phyloP scores from a whole-genome alignment of 768 basidiomycete species.

The Omphalotus guepiniiformis region DNA sequence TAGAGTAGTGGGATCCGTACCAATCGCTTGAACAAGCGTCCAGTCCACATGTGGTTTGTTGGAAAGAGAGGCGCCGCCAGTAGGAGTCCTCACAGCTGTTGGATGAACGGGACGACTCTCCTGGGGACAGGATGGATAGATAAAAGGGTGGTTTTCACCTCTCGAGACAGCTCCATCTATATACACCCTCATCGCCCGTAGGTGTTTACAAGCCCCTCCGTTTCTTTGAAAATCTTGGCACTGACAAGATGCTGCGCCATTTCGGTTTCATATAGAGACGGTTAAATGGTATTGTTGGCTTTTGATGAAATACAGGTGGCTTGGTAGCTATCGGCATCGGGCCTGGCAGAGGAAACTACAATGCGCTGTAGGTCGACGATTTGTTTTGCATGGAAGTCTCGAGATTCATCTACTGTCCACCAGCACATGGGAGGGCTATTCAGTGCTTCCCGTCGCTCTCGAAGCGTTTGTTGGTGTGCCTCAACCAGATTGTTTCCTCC shows the following conservation, averaged over 20 bases:
- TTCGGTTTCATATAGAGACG: neutral
- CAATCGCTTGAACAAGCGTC: neutral
- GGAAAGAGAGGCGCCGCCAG: neutral
- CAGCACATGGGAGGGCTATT: neutral
- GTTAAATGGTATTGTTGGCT: neutral
- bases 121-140: neutral
- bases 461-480: neutral
- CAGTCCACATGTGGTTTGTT: neutral
- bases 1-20: neutral
- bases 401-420: neutral
- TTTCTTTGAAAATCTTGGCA: neutral
- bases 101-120: neutral
- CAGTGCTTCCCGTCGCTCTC: neutral
- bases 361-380: neutral
- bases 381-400: neutral
- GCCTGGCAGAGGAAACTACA: neutral
- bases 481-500: neutral
- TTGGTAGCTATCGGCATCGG: no score
- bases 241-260: neutral
- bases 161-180: neutral
- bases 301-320: neutral
- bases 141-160: neutral
- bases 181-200: neutral
- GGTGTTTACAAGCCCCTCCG: slow-evolving; percentile 1
- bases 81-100: neutral